A percentile compares a stretch with the other conserved stretches of the same genome.
Evolutionary conservation across 1,284 basidiomycete genomes (phyloP).

Genomic region (Amylostereum areolatum): DNA sequence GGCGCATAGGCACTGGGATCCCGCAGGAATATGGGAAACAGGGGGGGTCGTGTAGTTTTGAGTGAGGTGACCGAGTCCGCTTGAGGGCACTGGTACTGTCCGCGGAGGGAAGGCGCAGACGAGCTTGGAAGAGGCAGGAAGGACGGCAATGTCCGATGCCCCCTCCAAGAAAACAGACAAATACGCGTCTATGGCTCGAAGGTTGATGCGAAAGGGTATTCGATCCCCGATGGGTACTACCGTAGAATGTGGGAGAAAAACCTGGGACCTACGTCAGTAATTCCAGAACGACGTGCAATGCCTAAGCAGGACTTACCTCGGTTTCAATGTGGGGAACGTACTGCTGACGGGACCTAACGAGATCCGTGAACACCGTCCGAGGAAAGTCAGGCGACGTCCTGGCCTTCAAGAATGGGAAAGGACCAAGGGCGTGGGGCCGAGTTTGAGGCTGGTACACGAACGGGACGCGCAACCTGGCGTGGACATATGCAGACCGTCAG

Average conservation of each 20-base stretch:
- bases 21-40: not conserved
- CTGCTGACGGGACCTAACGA: not conserved
- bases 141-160: conserved; percentile 1
- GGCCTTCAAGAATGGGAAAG: conserved; percentile 1
- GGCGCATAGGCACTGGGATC: not conserved
- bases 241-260: conserved; percentile 11
- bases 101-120: too few relatives aligned
- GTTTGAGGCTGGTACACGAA: conserved; percentile 10
- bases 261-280: not conserved
- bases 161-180: conserved; percentile 5
- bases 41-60: not conserved
- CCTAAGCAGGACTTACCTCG: conserved; percentile 4
- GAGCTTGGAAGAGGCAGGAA: conserved; percentile 12
- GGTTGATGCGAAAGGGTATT: conserved; percentile 7
- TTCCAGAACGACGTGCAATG: not conserved
- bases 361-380: conserved; percentile 7
- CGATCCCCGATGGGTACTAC: conserved; percentile 4
- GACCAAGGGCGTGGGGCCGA: conserved; percentile 7
- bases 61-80: conserved; percentile 1
- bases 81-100: too few relatives aligned
- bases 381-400: not conserved
- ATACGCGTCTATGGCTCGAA: conserved; percentile 6
- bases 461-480: conserved; percentile 9
- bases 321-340: conserved; percentile 5
- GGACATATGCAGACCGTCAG: not conserved